Evolutionary conservation across 192 early-diverging fungal species (phyloP), one percentile per base, ranked within the genome.

Genomic region (Haplosporangium gracile): DNA sequence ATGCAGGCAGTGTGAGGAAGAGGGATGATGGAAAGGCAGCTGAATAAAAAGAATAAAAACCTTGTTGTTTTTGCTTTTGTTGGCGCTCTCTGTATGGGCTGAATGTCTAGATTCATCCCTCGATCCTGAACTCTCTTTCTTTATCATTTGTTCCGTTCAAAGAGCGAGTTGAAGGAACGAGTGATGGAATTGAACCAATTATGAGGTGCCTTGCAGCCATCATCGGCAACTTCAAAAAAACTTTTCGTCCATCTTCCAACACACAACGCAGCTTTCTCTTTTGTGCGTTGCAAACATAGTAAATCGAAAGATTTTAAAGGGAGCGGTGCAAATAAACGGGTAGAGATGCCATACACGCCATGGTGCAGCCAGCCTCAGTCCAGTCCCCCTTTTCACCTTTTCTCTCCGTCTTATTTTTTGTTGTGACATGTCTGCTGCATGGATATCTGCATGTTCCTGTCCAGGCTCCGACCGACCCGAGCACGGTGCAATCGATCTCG

Each of bases 61-160:
- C 60, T 65, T 65, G 60, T 65, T 65, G n/a, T 65, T 26, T 65
- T 65, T 60, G 7, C 55, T 60, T 60, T 60, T 60, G 55, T 60
- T 26, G 55, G 13, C 3, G 29, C 5, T 65, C 60, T 15, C 29
- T n/a, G 9, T 1, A 0, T 65, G 60, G 60, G 60, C 60, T 65
- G 60, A 65, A 65, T 65, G 29, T 10, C 60, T 32, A 65, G 60
- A 32, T 65, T 10, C 29, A 11, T 15, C 29, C 10, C 29, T 15
- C 60, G 49, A 51, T 51, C 18, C 49, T 20, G 0, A 51, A 51
- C 49, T 51, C 18, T 18, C 5, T 43, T 57, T 65, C 10, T 65
- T 65, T 29, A 32, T 65, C 26, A 10, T 32, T 13, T 0, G 60
- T 16, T 34, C 49, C 49, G 18, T 15, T 45, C 43, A 11, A 45